phyloP scores from a whole-genome alignment of 805 yeast species.

The Wickerhamiella nectarea region DNA sequence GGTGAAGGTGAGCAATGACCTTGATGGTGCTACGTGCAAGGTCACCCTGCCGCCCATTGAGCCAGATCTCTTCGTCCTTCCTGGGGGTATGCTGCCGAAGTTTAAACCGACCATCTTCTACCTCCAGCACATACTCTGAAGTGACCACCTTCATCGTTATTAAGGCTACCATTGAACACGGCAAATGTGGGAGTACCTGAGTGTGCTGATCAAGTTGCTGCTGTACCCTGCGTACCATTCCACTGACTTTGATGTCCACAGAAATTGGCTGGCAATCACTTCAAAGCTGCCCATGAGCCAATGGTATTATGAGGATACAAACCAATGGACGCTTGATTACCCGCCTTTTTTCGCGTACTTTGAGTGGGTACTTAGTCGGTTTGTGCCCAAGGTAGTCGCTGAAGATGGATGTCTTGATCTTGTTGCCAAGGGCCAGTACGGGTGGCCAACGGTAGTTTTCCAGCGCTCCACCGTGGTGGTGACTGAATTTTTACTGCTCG shows the following conservation, averaged over 20 bases:
- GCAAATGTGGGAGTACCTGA: constrained; percentile 1
- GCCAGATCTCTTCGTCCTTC: constrained; percentile 13
- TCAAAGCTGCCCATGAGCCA: constrained; percentile 51
- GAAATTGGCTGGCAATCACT: constrained; percentile 94
- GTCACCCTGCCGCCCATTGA: constrained; percentile 20
- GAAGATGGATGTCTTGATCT: constrained; percentile 70
- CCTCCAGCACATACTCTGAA: constrained; percentile 3
- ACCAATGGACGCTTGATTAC: constrained; percentile 91
- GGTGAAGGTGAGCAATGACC: constrained; percentile 9
- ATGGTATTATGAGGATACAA: constrained; percentile 76
- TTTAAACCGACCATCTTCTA: constrained; percentile 7
- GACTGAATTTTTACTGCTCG: constrained; percentile 59
- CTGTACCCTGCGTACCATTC: constrained; percentile 76
- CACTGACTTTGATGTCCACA: constrained; percentile 93
- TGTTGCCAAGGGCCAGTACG: constrained; percentile 50
- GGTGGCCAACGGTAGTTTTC: constrained; percentile 65
- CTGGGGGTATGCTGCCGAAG: constrained; percentile 7
- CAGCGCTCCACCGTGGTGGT: constrained; percentile 71
- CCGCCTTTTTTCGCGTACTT: constrained; percentile 97
- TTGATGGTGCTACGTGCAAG: constrained; percentile 16
- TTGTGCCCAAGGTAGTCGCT: constrained; percentile 50
- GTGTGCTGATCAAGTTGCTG: constrained; percentile 28
- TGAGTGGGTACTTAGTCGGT: constrained; percentile 63
- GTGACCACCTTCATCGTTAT: not conserved
- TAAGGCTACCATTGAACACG: not conserved